phyloP scores from a whole-genome alignment of 2,329 filamentous ascomycete species.

The Pleochaeta shiraiana region DNA sequence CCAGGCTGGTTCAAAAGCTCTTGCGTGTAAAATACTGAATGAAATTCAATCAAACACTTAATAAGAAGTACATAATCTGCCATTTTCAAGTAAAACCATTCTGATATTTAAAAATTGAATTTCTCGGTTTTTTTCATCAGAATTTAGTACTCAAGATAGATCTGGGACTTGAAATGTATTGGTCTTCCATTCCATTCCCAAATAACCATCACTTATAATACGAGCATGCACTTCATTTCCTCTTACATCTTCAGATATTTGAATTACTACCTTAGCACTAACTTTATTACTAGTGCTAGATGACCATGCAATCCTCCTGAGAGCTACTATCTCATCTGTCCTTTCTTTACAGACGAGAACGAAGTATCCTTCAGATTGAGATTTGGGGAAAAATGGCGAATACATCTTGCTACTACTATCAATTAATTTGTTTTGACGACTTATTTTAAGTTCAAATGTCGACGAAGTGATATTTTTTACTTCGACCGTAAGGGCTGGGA shows the following conservation, averaged over 20 bases:
- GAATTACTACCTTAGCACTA: conserved; percentile 33
- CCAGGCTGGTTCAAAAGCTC: no score
- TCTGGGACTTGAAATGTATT: conserved; percentile 16
- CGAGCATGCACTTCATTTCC: conserved; percentile 46
- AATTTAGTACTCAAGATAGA: conserved; percentile 11
- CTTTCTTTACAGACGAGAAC: conserved; percentile 47
- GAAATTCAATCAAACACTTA: no score
- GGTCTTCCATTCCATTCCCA: conserved; percentile 37
- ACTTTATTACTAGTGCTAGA: conserved; percentile 21
- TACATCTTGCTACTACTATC: conserved; percentile 55
- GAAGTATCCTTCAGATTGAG: conserved; percentile 89
- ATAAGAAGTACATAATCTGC: no score
- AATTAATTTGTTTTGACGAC: conserved; percentile 41
- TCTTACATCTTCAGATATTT: conserved; percentile 26
- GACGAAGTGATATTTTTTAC: conserved; percentile 37
- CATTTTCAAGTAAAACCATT: no score
- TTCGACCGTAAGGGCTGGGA: conserved; percentile 48
- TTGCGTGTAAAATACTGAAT: no score
- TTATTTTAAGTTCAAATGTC: conserved; percentile 39
- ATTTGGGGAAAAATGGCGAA: conserved; percentile 78
- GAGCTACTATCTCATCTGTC: conserved; percentile 56
- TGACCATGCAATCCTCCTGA: conserved; percentile 70
- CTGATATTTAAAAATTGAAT: no score
- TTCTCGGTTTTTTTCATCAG: no score
- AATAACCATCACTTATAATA: conserved; percentile 73